phyloP scores from a whole-genome alignment of 1,284 basidiomycete species.

The Leccinum pallidistipes region DNA sequence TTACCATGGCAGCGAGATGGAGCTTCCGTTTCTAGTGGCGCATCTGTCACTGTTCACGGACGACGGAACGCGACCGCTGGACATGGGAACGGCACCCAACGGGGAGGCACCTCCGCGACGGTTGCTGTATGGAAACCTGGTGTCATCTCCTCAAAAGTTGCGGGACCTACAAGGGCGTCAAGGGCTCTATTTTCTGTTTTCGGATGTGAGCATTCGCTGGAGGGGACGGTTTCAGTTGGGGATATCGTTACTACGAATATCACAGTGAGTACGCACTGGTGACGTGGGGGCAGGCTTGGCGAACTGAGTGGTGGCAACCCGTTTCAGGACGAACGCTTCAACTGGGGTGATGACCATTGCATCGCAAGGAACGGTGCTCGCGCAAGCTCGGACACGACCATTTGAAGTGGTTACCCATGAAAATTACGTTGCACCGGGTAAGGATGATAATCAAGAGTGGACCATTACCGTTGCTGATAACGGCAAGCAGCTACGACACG shows the following conservation, averaged over 20 bases:
- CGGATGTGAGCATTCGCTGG: slow-evolving; percentile 83
- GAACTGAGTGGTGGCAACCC: slow-evolving; percentile 25
- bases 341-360: slow-evolving; percentile 47
- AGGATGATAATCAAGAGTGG: slow-evolving; percentile 36
- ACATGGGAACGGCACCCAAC: slow-evolving; percentile 52
- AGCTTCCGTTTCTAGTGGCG: slow-evolving; percentile 81
- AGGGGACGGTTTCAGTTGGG: slow-evolving; percentile 75
- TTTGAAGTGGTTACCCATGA: slow-evolving; percentile 76
- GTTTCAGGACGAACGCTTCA: slow-evolving; percentile 48
- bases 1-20: slow-evolving; percentile 56
- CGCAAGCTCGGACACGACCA: slow-evolving; percentile 63
- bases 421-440: slow-evolving; percentile 79
- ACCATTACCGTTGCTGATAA: slow-evolving; percentile 23
- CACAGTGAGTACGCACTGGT: slow-evolving; percentile 57
- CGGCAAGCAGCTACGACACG: slow-evolving; percentile 35
- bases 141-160: slow-evolving; percentile 76
- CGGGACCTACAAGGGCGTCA: slow-evolving; percentile 74
- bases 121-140: slow-evolving; percentile 81
- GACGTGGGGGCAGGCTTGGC: slow-evolving; percentile 14
- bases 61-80: slow-evolving; percentile 57
- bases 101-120: slow-evolving; percentile 50
- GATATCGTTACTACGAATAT: slow-evolving; percentile 73
- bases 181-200: slow-evolving; percentile 85
- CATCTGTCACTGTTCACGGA: slow-evolving; percentile 71
- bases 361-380: slow-evolving; percentile 58